Conservation (phyloP, 2,329 filamentous ascomycete species). For the Tricladium varicosporioides region DNA sequence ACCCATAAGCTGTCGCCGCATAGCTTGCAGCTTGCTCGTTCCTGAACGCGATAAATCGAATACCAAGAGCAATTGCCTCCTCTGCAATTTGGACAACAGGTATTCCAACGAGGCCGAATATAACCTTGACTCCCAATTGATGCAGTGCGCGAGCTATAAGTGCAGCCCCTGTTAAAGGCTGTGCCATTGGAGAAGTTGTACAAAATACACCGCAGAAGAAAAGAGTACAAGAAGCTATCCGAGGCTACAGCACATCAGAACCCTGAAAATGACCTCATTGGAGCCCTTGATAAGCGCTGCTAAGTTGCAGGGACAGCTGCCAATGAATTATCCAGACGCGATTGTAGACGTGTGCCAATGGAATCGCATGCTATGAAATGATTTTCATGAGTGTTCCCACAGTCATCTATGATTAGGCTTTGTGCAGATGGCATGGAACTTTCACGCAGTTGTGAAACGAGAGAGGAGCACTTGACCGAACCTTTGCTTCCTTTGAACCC, state of each 20-base stretch:
- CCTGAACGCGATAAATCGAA: conserved; percentile 56
- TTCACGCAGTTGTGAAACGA: conserved; percentile 22
- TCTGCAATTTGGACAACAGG: conserved; percentile 54
- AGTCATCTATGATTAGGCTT: conserved; percentile 7
- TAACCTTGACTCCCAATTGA: conserved; percentile 29
- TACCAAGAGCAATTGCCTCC: conserved; percentile 53
- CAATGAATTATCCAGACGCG: not conserved
- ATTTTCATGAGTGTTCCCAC: not conserved
- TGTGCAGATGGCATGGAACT: conserved; percentile 3
- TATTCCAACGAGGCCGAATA: conserved; percentile 32
- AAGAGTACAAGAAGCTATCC: not conserved
- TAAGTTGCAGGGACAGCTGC: not conserved
- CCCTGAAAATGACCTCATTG: not conserved
- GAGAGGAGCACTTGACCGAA: conserved; percentile 4
- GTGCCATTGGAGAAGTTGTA: conserved; percentile 11
- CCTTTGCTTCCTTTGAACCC: not conserved
- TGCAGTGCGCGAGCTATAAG: conserved; percentile 29
- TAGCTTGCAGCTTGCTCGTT: conserved; percentile 59
- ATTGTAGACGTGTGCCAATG: conserved; percentile 11
- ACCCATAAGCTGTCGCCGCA: conserved; percentile 57
- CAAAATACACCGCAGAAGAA: not conserved
- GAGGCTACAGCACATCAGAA: conserved; percentile 6
- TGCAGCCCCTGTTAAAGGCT: conserved; percentile 22
- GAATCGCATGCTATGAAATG: not conserved
- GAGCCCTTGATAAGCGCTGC: conserved; percentile 3